Evolutionary conservation across 2,329 filamentous ascomycete genomes (phyloP), one percentile per base, ranked within the genome.

Genomic region (Fusarium coffeatum): DNA sequence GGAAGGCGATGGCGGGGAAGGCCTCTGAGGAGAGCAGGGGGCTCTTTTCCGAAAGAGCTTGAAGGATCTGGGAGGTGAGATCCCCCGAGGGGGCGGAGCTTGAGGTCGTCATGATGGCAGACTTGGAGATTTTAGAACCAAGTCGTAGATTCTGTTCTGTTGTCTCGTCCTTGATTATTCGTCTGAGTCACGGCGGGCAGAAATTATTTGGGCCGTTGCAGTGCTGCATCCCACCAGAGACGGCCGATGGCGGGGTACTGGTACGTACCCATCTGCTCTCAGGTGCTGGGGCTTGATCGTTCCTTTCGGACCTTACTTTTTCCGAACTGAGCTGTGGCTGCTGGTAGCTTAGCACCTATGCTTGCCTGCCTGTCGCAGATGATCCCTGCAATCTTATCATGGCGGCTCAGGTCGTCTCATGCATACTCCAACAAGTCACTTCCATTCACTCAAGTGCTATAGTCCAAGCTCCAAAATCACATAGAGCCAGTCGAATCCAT

Each of bases 11-110:
- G 73, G 86, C 79, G 72, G 92, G 89, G 83, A 94, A 94, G 76
- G 86, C 86, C 75, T 93, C 88, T 76, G 84, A 84, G 55, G 92
- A 93, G 74, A 90, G 82, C 72, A 94, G 83, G 47, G 90, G 86
- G 72, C 90, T 87, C 66, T 88, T 81, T 75, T 87, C 83, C 78
- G 86, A 86, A 74, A 95, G 84, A 58, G 87, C 86, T 66, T 89
- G 86, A 74, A 95, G 86, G 72, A 94, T 85, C 75, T 88, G 83
- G 59, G 85, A 83, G 64, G 88, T 85, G 76, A 93, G 83, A 77
- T 93, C 90, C 79, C 83, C 83, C 49, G 76, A 76, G 30, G 80
- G 75, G 50, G 67, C 74, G 55, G 72, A 68, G 70, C 75, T 79
- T 70, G 77, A 77, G 72, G 77, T 80, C 69, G 83, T 81, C 85